These are phyloP conservation scores for Coemansia sp. DNA, from an alignment of 192 early-diverging fungal genomes.

Conservation along the genomic window DNA sequence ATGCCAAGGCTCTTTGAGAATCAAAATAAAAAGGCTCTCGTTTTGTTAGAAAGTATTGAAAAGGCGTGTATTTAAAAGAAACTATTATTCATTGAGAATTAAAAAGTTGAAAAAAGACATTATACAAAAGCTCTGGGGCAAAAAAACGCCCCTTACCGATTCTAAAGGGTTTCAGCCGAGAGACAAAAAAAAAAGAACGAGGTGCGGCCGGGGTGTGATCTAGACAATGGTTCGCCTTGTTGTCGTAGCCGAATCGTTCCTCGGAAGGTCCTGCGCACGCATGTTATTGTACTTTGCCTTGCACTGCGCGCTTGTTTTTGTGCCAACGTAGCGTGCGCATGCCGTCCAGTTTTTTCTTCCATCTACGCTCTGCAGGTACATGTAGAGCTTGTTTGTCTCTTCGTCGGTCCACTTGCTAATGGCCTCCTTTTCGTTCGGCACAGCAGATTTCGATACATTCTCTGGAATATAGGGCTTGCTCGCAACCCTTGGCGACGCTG, in stretches of 20 bases:
- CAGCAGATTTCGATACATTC: neutral
- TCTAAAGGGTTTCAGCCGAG: too few relatives aligned
- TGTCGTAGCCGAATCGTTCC: neutral
- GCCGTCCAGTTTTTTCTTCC: slow-evolving; percentile 27
- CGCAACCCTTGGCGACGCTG: too few relatives aligned
- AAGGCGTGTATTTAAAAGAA: too few relatives aligned
- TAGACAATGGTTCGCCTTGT: too few relatives aligned
- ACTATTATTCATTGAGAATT: too few relatives aligned
- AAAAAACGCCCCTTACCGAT: too few relatives aligned
- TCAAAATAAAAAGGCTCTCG: too few relatives aligned
- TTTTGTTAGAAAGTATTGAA: neutral
- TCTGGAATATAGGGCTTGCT: neutral
- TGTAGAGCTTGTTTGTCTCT: slow-evolving; percentile 12
- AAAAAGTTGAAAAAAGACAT: too few relatives aligned
- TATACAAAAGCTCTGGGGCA: too few relatives aligned
- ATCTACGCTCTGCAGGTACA: slow-evolving; percentile 9
- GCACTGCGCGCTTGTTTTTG: slow-evolving; percentile 30
- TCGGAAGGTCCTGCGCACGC: slow-evolving; percentile 4
- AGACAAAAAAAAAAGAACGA: neutral
- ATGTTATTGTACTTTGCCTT: slow-evolving; percentile 43
- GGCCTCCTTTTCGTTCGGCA: slow-evolving; percentile 1
- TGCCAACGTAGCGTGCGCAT: slow-evolving; percentile 15
- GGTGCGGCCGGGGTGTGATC: too few relatives aligned
- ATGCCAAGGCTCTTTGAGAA: too few relatives aligned
- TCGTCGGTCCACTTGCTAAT: slow-evolving; percentile 19